A percentile compares a stretch with the other conserved stretches of the same genome.
These are phyloP conservation scores for Liquidambar formosana DNA, from an alignment of 164 flowering plant genomes.

Conservation along the genomic window DNA sequence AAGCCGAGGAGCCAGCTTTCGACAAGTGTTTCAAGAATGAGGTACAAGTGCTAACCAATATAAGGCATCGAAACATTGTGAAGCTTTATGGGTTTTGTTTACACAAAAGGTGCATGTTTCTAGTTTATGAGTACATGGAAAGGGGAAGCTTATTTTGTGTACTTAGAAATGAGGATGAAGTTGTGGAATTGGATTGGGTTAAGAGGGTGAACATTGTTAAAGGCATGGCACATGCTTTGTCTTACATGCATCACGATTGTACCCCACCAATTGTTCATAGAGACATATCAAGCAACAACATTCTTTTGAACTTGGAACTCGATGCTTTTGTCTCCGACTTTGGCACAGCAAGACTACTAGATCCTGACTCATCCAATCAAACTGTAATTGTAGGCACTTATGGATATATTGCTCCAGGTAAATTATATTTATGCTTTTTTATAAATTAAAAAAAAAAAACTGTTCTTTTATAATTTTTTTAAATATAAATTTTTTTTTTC, in stretches of 20 bases:
- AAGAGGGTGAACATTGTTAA: no score
- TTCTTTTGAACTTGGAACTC: conserved; percentile 3
- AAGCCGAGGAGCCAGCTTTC: neutral
- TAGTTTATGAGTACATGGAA: neutral
- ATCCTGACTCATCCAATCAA: neutral
- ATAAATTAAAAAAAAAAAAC: no score
- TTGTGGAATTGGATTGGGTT: no score
- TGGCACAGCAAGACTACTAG: neutral
- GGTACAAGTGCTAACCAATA: no score
- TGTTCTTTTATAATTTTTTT: no score
- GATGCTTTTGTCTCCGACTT: neutral
- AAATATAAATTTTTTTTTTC: no score
- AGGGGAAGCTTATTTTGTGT: neutral
- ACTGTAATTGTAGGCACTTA: neutral
- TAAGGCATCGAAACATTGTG: no score
- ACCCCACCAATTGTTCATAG: conserved; percentile 1
- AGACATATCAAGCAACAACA: conserved; percentile 13
- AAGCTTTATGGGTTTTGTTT: no score
- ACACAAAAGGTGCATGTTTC: no score
- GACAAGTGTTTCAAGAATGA: neutral
- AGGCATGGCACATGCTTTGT: neutral
- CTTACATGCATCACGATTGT: conserved; percentile 6
- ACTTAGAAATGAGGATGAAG: neutral
- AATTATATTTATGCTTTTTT: no score
- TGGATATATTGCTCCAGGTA: no score